Evolutionary conservation across 495 filamentous ascomycete genomes (phyloP), one percentile per base, ranked within the genome.

Genomic region (Aspergillus steynii): DNA sequence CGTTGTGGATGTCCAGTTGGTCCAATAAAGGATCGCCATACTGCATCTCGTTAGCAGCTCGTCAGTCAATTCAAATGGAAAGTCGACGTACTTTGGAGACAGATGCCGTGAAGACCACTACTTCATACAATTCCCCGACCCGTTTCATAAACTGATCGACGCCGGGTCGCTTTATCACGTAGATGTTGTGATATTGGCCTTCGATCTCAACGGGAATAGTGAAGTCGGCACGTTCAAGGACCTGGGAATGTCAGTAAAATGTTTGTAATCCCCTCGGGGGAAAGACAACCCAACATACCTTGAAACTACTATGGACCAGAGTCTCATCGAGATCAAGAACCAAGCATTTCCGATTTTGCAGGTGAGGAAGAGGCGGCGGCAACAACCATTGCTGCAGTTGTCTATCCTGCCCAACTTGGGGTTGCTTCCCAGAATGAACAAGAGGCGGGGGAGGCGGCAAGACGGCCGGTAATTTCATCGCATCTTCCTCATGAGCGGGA

Each of bases 151-250:
- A 99, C 62, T 94, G 87, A 71, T 99, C 95, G 15, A 98, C 95
- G 29, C 95, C 95, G 27, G 95, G 95, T 58, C 95, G 86, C 76
- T 99, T 99, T 72, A 98, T 98, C 53, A 99, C 95, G 72, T 99
- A 99, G 14, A 99, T 96, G 65, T 99, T 99, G 74, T 99, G 95
- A 71, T 93, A 97, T 71, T 97, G 95, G 15, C 95, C 95, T 74
- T 99, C 95, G 60, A 99, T 99, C 71, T 99, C 95, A 34, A 99
- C 96, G 1, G 95, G 95, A 71, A 99, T 98, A 12, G 96, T 99
- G 68, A 99, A 97, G 78, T 99, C 95, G 50, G 95, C 96, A 79
- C 97, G 94, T 65, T 98, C 91, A 50, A 99, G 85, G 64, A 98
- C 93, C 95, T 99, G 64, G 1, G n/a, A 31, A 31, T 29, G 27